Conservation (phyloP, 768 basidiomycete species). For the Roridomyces roridus region DNA sequence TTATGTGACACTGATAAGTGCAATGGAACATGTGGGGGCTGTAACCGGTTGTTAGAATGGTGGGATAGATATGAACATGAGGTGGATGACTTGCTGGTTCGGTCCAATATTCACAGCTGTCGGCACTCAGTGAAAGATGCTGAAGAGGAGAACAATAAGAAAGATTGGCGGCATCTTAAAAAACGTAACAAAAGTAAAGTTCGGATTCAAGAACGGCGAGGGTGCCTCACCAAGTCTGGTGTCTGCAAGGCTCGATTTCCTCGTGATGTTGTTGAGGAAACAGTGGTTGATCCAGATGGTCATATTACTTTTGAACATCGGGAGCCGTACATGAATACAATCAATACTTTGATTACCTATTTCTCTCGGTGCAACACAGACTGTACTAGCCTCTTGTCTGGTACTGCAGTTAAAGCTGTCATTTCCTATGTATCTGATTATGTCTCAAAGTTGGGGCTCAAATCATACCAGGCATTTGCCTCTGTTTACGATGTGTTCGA, state of each 20-base stretch:
- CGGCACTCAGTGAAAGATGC: background rate
- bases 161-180: background rate
- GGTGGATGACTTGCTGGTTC: constrained; percentile 26
- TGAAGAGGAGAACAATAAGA: background rate
- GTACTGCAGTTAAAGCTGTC: too few species aligned
- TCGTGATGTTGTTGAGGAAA: background rate
- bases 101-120: constrained; percentile 30
- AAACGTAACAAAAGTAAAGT: constrained; percentile 4
- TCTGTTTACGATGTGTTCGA: too few species aligned
- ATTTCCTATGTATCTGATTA: too few species aligned
- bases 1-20: background rate
- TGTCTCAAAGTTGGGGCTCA: too few species aligned
- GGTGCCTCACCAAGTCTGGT: constrained; percentile 11
- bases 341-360: too few species aligned
- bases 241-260: constrained; percentile 34
- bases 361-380: too few species aligned
- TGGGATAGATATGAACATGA: constrained; percentile 9
- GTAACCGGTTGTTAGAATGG: constrained; percentile 16
- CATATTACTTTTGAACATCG: too few species aligned
- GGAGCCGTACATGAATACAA: too few species aligned
- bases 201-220: background rate
- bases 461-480: too few species aligned
- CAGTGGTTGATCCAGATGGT: too few species aligned
- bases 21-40: constrained; percentile 8
- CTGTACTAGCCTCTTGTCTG: too few species aligned